Percentiles rank a stretch among this genome's conserved stretches.
These are phyloP conservation scores for Digitaria exilis DNA, from an alignment of 202 grass and related monocot species.

Conservation along the genomic window DNA sequence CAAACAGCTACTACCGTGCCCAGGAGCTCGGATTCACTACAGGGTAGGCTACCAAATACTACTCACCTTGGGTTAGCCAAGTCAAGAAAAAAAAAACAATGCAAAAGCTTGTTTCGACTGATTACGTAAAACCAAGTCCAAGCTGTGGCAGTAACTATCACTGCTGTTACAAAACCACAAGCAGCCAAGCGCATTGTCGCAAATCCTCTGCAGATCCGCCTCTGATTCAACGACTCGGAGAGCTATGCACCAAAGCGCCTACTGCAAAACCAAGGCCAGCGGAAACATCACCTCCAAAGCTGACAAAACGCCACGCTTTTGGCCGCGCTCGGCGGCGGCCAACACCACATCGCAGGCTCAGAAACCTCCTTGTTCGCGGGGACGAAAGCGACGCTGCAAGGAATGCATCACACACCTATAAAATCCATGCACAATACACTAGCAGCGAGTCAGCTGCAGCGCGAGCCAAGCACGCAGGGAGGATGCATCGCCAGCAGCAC, in stretches of 20 bases:
- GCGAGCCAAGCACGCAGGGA: not conserved
- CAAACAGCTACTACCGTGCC: not conserved
- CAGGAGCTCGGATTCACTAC: not conserved
- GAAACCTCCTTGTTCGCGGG: constrained; percentile 32
- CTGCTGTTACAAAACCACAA: not conserved
- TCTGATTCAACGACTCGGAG: constrained; percentile 27
- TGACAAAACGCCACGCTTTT: constrained; percentile 12
- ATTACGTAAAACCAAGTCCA: not conserved
- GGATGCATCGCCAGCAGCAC: constrained; percentile 40
- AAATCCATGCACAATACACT: not conserved
- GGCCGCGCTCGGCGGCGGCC: constrained; percentile 1
- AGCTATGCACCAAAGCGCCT: constrained; percentile 26
- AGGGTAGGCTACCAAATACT: too few relatives aligned
- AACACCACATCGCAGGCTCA: constrained; percentile 35
- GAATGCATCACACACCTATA: not conserved
- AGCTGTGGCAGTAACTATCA: not conserved
- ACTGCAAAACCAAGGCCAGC: constrained; percentile 52
- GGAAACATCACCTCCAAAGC: constrained; percentile 53
- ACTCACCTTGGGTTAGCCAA: not conserved
- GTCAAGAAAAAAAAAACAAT: not conserved
- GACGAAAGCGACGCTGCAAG: not conserved
- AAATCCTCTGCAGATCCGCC: not conserved
- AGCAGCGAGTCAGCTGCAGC: not conserved
- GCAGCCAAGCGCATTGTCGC: not conserved
- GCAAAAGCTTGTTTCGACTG: not conserved